Conservation (phyloP, 495 filamentous ascomycete species). For the Aspergillus bertholletiae region DNA sequence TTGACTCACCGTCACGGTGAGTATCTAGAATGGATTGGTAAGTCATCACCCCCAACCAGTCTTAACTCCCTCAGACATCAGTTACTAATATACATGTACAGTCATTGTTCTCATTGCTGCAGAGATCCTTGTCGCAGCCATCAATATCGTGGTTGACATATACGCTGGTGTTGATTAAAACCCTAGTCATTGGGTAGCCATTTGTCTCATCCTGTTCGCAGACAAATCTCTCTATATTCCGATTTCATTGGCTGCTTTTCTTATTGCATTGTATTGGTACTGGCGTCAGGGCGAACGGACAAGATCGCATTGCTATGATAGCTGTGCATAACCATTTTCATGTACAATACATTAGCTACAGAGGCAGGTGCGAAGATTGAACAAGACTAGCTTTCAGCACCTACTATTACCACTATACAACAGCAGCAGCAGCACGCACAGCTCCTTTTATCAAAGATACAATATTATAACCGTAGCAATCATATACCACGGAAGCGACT, state of each 20-base stretch:
- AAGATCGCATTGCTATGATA: background rate
- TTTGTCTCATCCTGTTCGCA: background rate
- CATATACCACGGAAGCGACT: background rate
- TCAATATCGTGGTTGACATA: constrained; percentile 94
- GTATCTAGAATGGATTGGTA: constrained; percentile 94
- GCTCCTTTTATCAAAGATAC: no score
- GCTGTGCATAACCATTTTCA: background rate
- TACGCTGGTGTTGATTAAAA: constrained; percentile 74
- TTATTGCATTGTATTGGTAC: no score
- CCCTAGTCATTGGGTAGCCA: background rate
- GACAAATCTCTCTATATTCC: background rate
- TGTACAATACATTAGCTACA: constrained; percentile 1
- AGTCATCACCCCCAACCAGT: constrained; percentile 22
- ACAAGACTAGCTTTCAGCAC: background rate
- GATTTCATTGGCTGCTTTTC: no score
- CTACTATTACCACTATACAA: no score
- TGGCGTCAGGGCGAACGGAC: constrained; percentile 5
- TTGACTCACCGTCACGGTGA: constrained; percentile 94
- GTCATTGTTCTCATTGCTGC: constrained; percentile 95
- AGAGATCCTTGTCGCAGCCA: constrained; percentile 89
- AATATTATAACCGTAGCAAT: no score
- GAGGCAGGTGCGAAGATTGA: background rate
- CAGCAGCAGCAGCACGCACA: no score
- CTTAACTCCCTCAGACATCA: background rate
- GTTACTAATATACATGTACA: constrained; percentile 22